Conservation (phyloP, 2,329 filamentous ascomycete genomes). For the Fusarium verticillioides region DNA sequence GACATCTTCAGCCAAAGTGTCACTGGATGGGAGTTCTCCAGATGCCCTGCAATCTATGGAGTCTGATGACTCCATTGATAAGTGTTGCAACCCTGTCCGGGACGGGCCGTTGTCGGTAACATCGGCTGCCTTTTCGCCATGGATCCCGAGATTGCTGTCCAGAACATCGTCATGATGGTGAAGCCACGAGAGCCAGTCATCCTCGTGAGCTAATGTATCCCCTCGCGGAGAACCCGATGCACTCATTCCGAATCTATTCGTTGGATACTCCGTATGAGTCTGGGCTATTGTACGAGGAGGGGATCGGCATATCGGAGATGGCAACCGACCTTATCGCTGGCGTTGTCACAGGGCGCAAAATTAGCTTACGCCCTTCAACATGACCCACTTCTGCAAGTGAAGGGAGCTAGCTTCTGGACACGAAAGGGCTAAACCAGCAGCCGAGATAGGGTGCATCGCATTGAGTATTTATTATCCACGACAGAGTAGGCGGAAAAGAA, state of each 20-base stretch:
- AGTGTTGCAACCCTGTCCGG: background rate
- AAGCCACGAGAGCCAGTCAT: background rate
- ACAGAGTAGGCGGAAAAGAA: rapidly evolving
- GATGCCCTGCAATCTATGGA: background rate
- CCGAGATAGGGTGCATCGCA: background rate
- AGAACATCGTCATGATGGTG: background rate
- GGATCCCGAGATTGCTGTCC: background rate
- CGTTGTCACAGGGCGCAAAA: background rate
- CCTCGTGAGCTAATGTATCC: rapidly evolving
- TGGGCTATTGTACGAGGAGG: background rate
- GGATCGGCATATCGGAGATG: background rate
- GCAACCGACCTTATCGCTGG: background rate
- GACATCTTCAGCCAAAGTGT: background rate
- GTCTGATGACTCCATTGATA: background rate
- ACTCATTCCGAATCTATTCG: no score
- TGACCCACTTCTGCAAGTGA: background rate
- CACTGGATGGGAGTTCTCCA: rapidly evolving
- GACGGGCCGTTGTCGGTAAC: no score
- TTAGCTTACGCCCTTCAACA: background rate
- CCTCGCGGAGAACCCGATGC: no score
- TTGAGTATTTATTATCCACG: rapidly evolving
- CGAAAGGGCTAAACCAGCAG: rapidly evolving
- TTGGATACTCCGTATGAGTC: no score
- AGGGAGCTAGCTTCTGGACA: background rate
- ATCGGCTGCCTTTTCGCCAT: background rate